These are phyloP conservation scores for Helminthosporium solani DNA, from an alignment of 2,329 filamentous ascomycete species.

Conservation along the genomic window DNA sequence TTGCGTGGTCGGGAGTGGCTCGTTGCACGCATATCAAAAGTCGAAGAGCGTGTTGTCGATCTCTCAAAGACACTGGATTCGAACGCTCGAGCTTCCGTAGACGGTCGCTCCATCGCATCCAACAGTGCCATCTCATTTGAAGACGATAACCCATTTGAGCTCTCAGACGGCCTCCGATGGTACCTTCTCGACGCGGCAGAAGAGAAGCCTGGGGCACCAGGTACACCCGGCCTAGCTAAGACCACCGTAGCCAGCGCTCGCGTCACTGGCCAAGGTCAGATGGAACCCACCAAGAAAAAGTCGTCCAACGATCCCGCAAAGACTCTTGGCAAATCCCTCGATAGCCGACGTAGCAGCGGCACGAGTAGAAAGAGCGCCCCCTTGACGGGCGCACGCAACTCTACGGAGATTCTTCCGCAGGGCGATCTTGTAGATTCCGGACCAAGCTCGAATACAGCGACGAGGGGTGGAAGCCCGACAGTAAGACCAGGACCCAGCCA, in stretches of 20 bases:
- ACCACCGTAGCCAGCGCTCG: slow-evolving; percentile 86
- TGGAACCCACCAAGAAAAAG: slow-evolving; percentile 48
- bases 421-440: slow-evolving; percentile 26
- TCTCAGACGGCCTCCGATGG: slow-evolving; percentile 93
- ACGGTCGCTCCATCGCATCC: slow-evolving; percentile 51
- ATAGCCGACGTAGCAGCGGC: slow-evolving; percentile 86
- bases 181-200: slow-evolving; percentile 92
- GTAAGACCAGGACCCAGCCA: slow-evolving; percentile 35
- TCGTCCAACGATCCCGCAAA: slow-evolving; percentile 51
- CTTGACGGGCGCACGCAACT: slow-evolving; percentile 23
- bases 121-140: slow-evolving; percentile 61
- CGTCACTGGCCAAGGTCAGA: slow-evolving; percentile 78
- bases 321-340: slow-evolving; percentile 75
- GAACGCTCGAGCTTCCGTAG: slow-evolving; percentile 44
- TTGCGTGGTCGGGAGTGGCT: slow-evolving; percentile 88
- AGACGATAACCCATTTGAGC: slow-evolving; percentile 94
- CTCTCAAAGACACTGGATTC: slow-evolving; percentile 73
- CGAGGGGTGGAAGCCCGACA: slow-evolving; percentile 35
- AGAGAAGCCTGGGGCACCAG: slow-evolving; percentile 83
- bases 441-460: slow-evolving; percentile 31
- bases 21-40: slow-evolving; percentile 86
- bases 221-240: slow-evolving; percentile 89
- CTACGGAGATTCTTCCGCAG: slow-evolving; percentile 26
- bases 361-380: slow-evolving; percentile 74
- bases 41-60: slow-evolving; percentile 92